These are phyloP conservation scores for Brasilioporus rufonigricans DNA, from an alignment of 768 basidiomycete species.

Conservation along the genomic window DNA sequence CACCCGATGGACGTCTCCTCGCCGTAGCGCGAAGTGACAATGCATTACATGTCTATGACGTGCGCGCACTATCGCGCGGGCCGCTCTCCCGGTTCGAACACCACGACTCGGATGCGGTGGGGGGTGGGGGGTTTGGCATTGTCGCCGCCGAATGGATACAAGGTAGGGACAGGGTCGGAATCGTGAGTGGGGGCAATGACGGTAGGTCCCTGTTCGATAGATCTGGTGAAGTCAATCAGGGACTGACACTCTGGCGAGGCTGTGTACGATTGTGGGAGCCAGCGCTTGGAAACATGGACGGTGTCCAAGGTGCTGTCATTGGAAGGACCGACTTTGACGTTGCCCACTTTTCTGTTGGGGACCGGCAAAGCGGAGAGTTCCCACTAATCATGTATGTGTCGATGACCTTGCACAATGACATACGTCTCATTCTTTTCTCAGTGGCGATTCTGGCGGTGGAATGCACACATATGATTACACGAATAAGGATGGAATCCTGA, in stretches of 20 bases:
- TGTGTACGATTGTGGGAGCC: conserved; percentile 71
- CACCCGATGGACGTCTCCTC: conserved; percentile 59
- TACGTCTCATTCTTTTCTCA: conserved; percentile 28
- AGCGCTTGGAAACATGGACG: conserved; percentile 35
- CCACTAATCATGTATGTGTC: conserved; percentile 59
- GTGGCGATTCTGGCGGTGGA: conserved; percentile 50
- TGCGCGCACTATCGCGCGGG: conserved; percentile 47
- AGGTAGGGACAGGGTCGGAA: conserved; percentile 39
- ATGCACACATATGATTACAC: conserved; percentile 43
- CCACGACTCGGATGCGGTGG: conserved; percentile 30
- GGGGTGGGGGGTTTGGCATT: conserved; percentile 44
- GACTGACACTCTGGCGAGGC: conserved; percentile 38
- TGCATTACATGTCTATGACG: conserved; percentile 58
- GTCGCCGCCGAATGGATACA: conserved; percentile 54
- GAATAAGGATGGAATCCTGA: conserved; percentile 19
- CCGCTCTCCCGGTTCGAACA: conserved; percentile 52
- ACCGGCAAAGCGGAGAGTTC: conserved; percentile 49
- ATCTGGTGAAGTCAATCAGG: not conserved
- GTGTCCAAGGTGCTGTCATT: conserved; percentile 46
- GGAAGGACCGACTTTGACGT: conserved; percentile 58
- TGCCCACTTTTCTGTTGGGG: conserved; percentile 57
- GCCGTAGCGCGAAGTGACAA: conserved; percentile 63
- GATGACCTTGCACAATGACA: not conserved
- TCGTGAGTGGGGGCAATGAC: conserved; percentile 63
- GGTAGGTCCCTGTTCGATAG: conserved; percentile 38